Evolutionary conservation across 805 yeast genomes (phyloP).

Genomic region (Hagleromyces aurorensis): DNA sequence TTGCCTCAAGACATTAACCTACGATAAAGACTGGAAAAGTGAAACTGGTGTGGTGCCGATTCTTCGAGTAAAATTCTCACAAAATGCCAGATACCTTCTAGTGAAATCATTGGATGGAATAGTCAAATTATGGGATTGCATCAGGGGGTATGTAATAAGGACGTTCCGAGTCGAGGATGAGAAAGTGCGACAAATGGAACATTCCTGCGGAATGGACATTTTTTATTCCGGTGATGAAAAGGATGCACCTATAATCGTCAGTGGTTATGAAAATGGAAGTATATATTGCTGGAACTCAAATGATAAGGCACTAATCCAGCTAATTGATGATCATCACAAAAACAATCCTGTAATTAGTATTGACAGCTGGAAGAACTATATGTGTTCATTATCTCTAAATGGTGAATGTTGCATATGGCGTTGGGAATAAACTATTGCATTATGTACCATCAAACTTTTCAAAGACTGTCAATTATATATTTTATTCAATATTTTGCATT

Average conservation of each 20-base stretch:
- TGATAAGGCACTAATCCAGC: slow-evolving; percentile 16
- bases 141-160: slow-evolving; percentile 71
- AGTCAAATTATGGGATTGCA: slow-evolving; percentile 78
- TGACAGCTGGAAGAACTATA: slow-evolving; percentile 11
- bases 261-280: slow-evolving; percentile 25
- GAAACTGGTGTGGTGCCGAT: slow-evolving; percentile 54
- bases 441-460: neutral
- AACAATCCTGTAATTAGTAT: slow-evolving; percentile 22
- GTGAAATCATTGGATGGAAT: slow-evolving; percentile 77
- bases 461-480: neutral
- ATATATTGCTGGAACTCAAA: slow-evolving; percentile 24
- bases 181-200: slow-evolving; percentile 10
- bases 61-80: slow-evolving; percentile 61
- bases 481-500: no score
- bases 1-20: slow-evolving; percentile 82
- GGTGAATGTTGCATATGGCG: slow-evolving; percentile 26
- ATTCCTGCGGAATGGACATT: slow-evolving; percentile 26
- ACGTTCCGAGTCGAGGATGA: slow-evolving; percentile 37
- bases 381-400: slow-evolving; percentile 22
- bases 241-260: slow-evolving; percentile 19
- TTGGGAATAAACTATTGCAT: slow-evolving; percentile 9
- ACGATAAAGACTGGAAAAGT: slow-evolving; percentile 65
- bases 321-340: slow-evolving; percentile 8
- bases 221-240: slow-evolving; percentile 15
- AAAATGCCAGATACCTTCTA: slow-evolving; percentile 71